Conservation (phyloP, 2,329 filamentous ascomycete genomes). For the Gremmenia infestans region DNA sequence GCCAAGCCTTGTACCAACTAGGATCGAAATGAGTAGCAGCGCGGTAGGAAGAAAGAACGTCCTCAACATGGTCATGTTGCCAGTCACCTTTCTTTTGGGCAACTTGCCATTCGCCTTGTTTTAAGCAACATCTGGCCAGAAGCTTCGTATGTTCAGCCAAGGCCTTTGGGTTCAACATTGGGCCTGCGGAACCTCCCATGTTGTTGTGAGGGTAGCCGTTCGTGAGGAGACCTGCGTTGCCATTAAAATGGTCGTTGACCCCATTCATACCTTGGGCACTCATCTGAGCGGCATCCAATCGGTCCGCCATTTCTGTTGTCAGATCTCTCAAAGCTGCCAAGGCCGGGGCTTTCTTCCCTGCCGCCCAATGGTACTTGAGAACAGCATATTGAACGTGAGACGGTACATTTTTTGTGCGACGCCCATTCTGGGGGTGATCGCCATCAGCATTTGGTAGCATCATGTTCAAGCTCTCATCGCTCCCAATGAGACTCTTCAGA, state of each 20-base stretch:
- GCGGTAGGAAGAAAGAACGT: slow-evolving; percentile 85
- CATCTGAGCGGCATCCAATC: slow-evolving; percentile 26
- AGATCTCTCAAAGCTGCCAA: slow-evolving; percentile 55
- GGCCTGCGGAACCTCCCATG: slow-evolving; percentile 39
- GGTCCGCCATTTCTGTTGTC: slow-evolving; percentile 51
- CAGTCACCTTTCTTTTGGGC: slow-evolving; percentile 81
- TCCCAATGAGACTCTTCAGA: slow-evolving; percentile 80
- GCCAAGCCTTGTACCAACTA: slow-evolving; percentile 98
- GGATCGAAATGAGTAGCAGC: slow-evolving; percentile 92
- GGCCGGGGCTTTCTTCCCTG: slow-evolving; percentile 62
- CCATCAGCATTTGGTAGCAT: slow-evolving; percentile 46
- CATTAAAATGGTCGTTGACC: slow-evolving; percentile 38
- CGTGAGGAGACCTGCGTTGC: slow-evolving; percentile 24
- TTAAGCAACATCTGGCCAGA: slow-evolving; percentile 90
- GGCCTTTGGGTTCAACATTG: slow-evolving; percentile 34
- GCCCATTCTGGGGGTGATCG: slow-evolving; percentile 12
- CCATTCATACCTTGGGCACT: slow-evolving; percentile 26
- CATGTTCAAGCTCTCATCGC: slow-evolving; percentile 56
- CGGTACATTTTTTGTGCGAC: slow-evolving; percentile 20
- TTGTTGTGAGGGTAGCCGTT: slow-evolving; percentile 22
- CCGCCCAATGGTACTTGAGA: slow-evolving; percentile 94
- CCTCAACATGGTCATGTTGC: slow-evolving; percentile 79
- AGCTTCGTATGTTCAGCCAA: slow-evolving; percentile 62
- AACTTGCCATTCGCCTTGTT: slow-evolving; percentile 95
- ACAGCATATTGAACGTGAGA: slow-evolving; percentile 94